Evolutionary conservation across 2,329 filamentous ascomycete genomes (phyloP), one percentile per base, ranked within the genome.

Genomic region (Aureobasidium sp.): DNA sequence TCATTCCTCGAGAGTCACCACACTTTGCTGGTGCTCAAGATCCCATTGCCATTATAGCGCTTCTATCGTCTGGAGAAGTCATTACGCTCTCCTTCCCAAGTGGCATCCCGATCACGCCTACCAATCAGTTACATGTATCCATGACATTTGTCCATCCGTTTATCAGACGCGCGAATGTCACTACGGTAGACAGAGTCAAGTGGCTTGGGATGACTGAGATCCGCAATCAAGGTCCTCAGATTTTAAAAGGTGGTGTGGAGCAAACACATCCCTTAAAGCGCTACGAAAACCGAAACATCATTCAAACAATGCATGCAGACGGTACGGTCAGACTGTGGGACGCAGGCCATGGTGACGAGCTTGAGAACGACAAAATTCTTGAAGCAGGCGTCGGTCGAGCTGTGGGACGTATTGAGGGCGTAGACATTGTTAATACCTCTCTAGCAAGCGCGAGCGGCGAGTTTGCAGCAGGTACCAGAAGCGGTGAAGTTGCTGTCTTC

Each of bases 311-410:
- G 0, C 93, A 99, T 73, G 91, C 88, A 3, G 94, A 99, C 74
- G 91, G 92, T 59, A 95, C 89, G 0, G 81, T 99, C n/a, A 83
- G 92, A 36, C 79, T 97, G 7, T 99, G 92, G 92, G 94, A 99
- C 74, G 85, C 88, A 24, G 94, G 94, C 0, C 89, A 96, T 69
- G 89, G 86, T 15, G 94, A 99, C 71, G 90, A 97, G 69, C 89
- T 99, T 56, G 94, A 99, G 74, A 97, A 97, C 69, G 82, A 85
- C 13, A 80, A 81, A 4, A 82, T 90, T 59, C 78, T 97, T 27
- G 93, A 99, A 75, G 86, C 96, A 6, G 93, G 99, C 69, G 80
- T 97, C 41, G 88, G 89, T 7, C 84, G 90, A 66, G 90, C 93
- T 2, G 79, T 97, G 5, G 89, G 88, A 59, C 85, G 90, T n/a